A percentile compares a stretch with the other conserved stretches of the same genome.
phyloP scores from a whole-genome alignment of 2,329 filamentous ascomycete species.

The Apiospora hydei region DNA sequence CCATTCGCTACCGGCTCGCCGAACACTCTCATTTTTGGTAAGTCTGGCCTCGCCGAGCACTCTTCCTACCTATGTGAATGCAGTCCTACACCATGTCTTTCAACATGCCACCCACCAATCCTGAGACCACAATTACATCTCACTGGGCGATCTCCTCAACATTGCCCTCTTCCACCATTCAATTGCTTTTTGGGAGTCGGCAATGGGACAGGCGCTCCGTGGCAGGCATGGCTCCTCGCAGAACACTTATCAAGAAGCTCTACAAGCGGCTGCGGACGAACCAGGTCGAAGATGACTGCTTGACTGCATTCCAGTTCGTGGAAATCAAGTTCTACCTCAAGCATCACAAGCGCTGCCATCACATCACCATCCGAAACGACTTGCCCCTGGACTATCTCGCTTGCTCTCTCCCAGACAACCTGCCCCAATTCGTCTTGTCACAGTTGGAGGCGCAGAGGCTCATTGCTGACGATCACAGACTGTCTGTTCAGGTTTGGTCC shows the following conservation, averaged over 20 bases:
- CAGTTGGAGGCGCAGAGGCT: slow-evolving; percentile 49
- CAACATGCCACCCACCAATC: neutral
- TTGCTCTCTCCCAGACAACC: slow-evolving; percentile 28
- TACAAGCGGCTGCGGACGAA: slow-evolving; percentile 34
- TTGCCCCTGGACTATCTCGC: neutral
- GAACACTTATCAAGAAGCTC: slow-evolving; percentile 30
- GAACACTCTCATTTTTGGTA: slow-evolving; percentile 38
- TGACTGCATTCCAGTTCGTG: slow-evolving; percentile 34
- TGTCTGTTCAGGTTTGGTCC: slow-evolving; percentile 38
- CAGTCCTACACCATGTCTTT: neutral
- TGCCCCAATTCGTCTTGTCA: slow-evolving; percentile 48
- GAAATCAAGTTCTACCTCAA: slow-evolving; percentile 39
- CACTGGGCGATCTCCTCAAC: neutral
- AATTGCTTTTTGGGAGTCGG: neutral
- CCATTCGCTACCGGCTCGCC: slow-evolving; percentile 42
- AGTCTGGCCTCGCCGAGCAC: slow-evolving; percentile 26
- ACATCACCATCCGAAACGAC: slow-evolving; percentile 26
- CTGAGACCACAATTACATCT: neutral
- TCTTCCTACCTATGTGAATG: neutral
- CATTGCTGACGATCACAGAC: slow-evolving; percentile 44
- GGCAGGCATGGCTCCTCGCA: slow-evolving; percentile 26
- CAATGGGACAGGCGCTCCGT: neutral
- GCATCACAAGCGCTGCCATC: slow-evolving; percentile 28
- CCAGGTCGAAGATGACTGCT: slow-evolving; percentile 36
- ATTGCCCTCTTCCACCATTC: slow-evolving; percentile 21